Base-by-base conservation (phyloP, 2,329 filamentous ascomycete genomes). In the Plectosphaerella plurivora region DNA sequence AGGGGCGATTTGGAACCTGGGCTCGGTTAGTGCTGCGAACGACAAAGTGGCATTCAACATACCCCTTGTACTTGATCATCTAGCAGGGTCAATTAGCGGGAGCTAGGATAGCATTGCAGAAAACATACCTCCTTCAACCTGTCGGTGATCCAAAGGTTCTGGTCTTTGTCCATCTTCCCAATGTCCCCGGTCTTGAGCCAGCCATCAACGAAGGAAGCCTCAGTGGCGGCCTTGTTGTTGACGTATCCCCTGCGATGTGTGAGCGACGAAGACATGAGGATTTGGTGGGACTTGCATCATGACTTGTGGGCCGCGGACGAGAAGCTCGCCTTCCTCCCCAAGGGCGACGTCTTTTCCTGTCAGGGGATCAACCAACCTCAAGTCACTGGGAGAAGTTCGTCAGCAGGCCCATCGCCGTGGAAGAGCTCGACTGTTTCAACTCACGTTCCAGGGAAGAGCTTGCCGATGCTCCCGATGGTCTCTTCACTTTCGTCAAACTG, bases 391-490 rank as follows among this genome's bases (percentile, higher is more conserved):
- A 12, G 28, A 8, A 8, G 2, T 2, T 5, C 28, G 28, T 33
- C 28, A 12, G 28, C 28, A 33, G n/a, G n/a, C n/a, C n/a, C 10
- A 10, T 28, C 25, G 10, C 10, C 25, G 5, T 28, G 10, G 25
- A 28, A 10, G 10, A 10, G 25, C 25, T 10, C 10, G 25, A 28
- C 5, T 28, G 25, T 28, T 5, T 28, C 10, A 10, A 28, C 72
- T 53, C 74, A 68, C 7, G 73, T 66, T 2, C 67, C 68, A 0
- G 71, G 68, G 11, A 74, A 51, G 10, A 74, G 52, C 39, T 57
- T 62, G 5, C 72, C 72, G 4, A 68, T 69, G 3, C 60, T 61
- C 1, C 70, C 70, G 2, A 65, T 59, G 0, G 66, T 33, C 8
- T 33, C 65, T 2, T 67, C 39, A 0, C 54, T 51, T 45, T 73